These are phyloP conservation scores for Diaporthe batatas DNA, from an alignment of 2,329 filamentous ascomycete genomes.

Conservation along the genomic window DNA sequence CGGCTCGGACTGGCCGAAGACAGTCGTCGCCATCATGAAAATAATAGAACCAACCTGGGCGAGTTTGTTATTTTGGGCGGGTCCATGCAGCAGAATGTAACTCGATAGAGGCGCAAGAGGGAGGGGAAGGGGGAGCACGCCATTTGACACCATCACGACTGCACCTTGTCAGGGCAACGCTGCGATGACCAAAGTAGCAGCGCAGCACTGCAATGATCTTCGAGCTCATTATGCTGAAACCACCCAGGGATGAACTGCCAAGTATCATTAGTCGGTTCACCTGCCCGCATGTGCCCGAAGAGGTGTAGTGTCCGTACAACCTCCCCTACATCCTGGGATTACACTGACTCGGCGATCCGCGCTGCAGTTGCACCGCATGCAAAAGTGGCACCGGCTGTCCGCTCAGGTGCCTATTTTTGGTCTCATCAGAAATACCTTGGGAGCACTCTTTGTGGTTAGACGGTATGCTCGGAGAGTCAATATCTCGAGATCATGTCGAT, in stretches of 20 bases:
- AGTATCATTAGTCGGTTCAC: constrained; percentile 31
- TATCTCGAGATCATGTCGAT: constrained; percentile 4
- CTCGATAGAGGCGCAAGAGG: constrained; percentile 19
- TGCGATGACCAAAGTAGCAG: constrained; percentile 21
- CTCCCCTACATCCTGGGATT: constrained; percentile 24
- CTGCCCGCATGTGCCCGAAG: background rate
- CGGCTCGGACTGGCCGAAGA: constrained; percentile 1
- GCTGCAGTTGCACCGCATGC: constrained; percentile 24
- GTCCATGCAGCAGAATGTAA: background rate
- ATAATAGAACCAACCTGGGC: background rate
- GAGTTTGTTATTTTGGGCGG: constrained; percentile 11
- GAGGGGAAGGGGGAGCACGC: background rate
- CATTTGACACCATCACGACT: constrained; percentile 31
- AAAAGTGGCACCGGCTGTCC: constrained; percentile 12
- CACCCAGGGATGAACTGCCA: constrained; percentile 26
- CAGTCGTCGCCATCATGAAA: background rate
- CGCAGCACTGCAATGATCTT: constrained; percentile 20
- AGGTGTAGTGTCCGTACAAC: constrained; percentile 3
- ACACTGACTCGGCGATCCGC: constrained; percentile 32
- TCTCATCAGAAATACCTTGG: constrained; percentile 12
- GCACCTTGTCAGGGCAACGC: background rate
- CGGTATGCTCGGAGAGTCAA: background rate
- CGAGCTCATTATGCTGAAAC: constrained; percentile 31
- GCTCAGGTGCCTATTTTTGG: constrained; percentile 32
- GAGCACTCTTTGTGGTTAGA: background rate